These are phyloP conservation scores for Penicillium sp. DNA, from an alignment of 2,329 filamentous ascomycete genomes.

Conservation along the genomic window DNA sequence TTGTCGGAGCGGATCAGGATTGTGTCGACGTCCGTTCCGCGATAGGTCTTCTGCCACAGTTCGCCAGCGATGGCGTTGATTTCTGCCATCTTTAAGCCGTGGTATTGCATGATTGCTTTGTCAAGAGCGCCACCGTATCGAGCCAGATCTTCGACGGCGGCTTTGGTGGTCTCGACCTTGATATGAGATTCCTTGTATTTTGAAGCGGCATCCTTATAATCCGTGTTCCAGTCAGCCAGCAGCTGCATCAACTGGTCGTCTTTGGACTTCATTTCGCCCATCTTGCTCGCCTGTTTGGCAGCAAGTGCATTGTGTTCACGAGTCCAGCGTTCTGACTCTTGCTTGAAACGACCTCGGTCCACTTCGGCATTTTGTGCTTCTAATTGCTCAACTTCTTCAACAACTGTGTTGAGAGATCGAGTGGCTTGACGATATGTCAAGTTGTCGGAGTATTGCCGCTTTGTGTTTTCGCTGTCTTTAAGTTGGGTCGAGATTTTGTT, in stretches of 20 bases:
- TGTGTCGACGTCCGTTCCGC: constrained; percentile 92
- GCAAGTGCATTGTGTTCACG: constrained; percentile 59
- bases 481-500: constrained; percentile 71
- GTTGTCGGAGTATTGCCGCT: constrained; percentile 82
- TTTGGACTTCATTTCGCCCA: constrained; percentile 72
- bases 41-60: constrained; percentile 94
- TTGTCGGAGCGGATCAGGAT: constrained; percentile 90
- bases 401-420: constrained; percentile 58
- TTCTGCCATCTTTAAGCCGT: constrained; percentile 94
- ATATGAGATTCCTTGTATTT: constrained; percentile 84
- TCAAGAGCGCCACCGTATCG: constrained; percentile 78
- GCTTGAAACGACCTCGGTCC: constrained; percentile 65
- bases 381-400: constrained; percentile 62
- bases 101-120: constrained; percentile 94
- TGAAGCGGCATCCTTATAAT: constrained; percentile 72
- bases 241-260: constrained; percentile 68
- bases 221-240: constrained; percentile 69
- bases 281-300: constrained; percentile 63
- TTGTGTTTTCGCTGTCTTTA: constrained; percentile 69
- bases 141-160: constrained; percentile 79
- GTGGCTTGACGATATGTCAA: constrained; percentile 71
- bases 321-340: constrained; percentile 61
- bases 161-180: constrained; percentile 81
- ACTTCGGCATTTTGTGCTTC: constrained; percentile 71
- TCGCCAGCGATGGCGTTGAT: constrained; percentile 92